These are phyloP conservation scores for Exobasidium rhododendri DNA, from an alignment of 1,284 basidiomycete genomes.

Conservation along the genomic window DNA sequence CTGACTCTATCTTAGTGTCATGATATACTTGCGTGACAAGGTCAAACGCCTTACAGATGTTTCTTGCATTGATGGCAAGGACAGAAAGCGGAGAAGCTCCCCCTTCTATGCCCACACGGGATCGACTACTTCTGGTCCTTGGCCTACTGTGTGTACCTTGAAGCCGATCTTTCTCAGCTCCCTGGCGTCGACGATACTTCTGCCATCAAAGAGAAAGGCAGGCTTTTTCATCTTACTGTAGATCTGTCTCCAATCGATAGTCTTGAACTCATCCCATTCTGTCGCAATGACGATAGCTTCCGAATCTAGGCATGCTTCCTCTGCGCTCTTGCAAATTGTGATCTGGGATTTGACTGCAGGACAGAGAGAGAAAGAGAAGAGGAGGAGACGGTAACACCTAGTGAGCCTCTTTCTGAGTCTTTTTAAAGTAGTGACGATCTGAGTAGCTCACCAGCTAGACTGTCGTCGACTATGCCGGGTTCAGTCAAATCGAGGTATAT, in stretches of 20 bases:
- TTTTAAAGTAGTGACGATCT: no score
- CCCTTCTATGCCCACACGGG: constrained; percentile 41
- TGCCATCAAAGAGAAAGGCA: constrained; percentile 71
- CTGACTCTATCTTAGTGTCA: background rate
- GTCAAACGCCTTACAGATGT: background rate
- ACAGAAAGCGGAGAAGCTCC: background rate
- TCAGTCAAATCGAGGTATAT: constrained; percentile 62
- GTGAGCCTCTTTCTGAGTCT: no score
- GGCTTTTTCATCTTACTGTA: constrained; percentile 92
- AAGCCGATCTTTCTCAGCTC: constrained; percentile 83
- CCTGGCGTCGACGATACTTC: constrained; percentile 76
- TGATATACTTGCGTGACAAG: background rate
- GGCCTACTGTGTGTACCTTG: constrained; percentile 65
- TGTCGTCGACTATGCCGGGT: constrained; percentile 60
- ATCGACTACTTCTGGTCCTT: constrained; percentile 49
- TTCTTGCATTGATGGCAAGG: background rate
- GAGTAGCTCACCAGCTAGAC: constrained; percentile 64
- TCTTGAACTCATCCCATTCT: constrained; percentile 82
- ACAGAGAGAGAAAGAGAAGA: background rate
- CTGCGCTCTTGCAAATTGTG: constrained; percentile 69
- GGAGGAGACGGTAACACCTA: background rate
- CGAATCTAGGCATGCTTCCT: constrained; percentile 81
- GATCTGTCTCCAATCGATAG: constrained; percentile 82
- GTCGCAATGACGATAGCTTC: constrained; percentile 80
- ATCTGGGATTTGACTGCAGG: constrained; percentile 78